Evolutionary conservation across 2,329 filamentous ascomycete species (phyloP), one percentile per base, ranked within the genome.

Genomic region (Clonostachys sp.): DNA sequence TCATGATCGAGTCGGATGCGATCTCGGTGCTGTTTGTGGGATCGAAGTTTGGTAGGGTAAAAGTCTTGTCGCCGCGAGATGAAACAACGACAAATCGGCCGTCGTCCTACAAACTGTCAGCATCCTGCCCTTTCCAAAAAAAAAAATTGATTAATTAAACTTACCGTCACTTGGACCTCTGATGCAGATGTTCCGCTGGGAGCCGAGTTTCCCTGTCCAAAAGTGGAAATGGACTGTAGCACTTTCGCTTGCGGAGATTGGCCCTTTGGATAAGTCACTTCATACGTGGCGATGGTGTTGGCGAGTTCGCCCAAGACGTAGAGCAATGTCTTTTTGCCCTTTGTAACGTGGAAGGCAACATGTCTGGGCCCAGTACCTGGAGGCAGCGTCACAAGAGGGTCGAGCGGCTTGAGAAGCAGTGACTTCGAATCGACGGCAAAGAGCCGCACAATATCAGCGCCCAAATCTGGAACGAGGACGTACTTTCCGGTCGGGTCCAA

Each of bases 351-450:
- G 66, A 88, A 89, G 16, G 71, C 68, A 10, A 73, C 75, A 57
- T 89, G 85, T 34, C 85, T 73, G 1, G 86, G 86, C 0, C 86
- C 86, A 38, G 74, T 78, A 13, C 83, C 84, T 3, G 74, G 54
- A 34, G 68, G 52, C 45, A 74, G 61, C 34, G 64, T 53, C 34
- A 39, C 36, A 35, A 79, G 62, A 8, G 77, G 69, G 7, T 60
- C 53, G 17, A 66, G 54, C 16, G 65, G 56, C 17, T 57, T 57
- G 8, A 79, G 65, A 34, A 74, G 70, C 6, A 65, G 58, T 41
- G 72, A 71, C 52, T 80, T 64, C 9, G 44, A 44, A 44, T 48
- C 47, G 56, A 85, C 72, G 47, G 66, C 58, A 60, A 79, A 88
- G 48, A 69, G 65, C 52, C 78, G 81, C 42, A 88, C 62, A 6